A percentile compares a stretch with the other conserved stretches of the same genome.
phyloP scores from a whole-genome alignment of 2,329 filamentous ascomycete species.

The Colletotrichum sp. region DNA sequence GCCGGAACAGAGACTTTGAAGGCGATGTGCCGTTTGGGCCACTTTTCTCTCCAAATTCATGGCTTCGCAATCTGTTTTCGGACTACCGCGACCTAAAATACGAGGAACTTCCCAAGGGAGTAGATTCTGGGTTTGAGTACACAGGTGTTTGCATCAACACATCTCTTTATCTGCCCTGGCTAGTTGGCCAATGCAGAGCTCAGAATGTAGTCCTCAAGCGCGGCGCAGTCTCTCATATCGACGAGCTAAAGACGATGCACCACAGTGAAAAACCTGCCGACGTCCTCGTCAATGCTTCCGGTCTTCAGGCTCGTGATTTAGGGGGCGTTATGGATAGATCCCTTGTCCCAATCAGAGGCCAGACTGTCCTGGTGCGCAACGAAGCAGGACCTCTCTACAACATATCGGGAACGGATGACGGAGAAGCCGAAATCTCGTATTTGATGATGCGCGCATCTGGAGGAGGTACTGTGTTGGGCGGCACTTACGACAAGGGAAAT shows the following conservation, averaged over 20 bases:
- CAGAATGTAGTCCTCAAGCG: slow-evolving; percentile 62
- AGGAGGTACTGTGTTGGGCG: slow-evolving; percentile 86
- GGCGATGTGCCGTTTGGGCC: slow-evolving; percentile 71
- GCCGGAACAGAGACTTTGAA: slow-evolving; percentile 62
- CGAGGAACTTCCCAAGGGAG: slow-evolving; percentile 63
- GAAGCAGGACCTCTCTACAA: slow-evolving; percentile 73
- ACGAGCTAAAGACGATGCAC: slow-evolving; percentile 62
- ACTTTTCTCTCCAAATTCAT: slow-evolving; percentile 69
- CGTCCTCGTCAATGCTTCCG: slow-evolving; percentile 74
- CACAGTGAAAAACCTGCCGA: slow-evolving; percentile 62
- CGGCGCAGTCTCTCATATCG: slow-evolving; percentile 60
- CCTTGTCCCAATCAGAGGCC: slow-evolving; percentile 72
- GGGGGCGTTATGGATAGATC: slow-evolving; percentile 70
- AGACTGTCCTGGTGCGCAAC: slow-evolving; percentile 83
- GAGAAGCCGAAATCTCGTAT: slow-evolving; percentile 74
- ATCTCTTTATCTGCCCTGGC: slow-evolving; percentile 73
- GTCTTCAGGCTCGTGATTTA: slow-evolving; percentile 65
- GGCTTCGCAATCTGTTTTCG: slow-evolving; percentile 75
- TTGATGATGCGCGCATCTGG: slow-evolving; percentile 80
- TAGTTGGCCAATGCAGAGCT: slow-evolving; percentile 69
- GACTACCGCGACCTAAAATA: slow-evolving; percentile 70
- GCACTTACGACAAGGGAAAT: slow-evolving; percentile 78
- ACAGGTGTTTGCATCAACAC: slow-evolving; percentile 78
- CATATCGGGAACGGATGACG: slow-evolving; percentile 76
- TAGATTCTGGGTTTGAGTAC: slow-evolving; percentile 63